Conservation (phyloP, 2,329 filamentous ascomycete species). For the Penicillium sp. region DNA sequence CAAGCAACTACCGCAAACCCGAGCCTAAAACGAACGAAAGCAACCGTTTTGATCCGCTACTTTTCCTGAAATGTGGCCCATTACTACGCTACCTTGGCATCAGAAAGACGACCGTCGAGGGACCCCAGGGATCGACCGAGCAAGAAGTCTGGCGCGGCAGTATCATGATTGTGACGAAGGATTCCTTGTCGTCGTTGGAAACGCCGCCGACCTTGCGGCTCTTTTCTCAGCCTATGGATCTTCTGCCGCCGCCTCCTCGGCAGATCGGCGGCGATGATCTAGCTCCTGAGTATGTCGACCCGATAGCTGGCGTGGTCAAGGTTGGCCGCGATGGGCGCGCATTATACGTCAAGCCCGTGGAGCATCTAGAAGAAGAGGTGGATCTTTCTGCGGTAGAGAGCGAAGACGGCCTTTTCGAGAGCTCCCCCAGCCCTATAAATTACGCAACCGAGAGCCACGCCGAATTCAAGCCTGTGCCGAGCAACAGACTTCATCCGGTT, state of each 20-base stretch:
- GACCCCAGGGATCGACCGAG: constrained; percentile 43
- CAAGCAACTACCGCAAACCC: constrained; percentile 31
- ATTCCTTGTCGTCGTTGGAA: constrained; percentile 78
- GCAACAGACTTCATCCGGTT: constrained; percentile 40
- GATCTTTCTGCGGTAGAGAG: constrained; percentile 78
- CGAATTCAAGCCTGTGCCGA: constrained; percentile 37
- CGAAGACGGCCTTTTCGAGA: constrained; percentile 78
- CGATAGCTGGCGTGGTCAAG: constrained; percentile 82
- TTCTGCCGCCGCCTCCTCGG: constrained; percentile 72
- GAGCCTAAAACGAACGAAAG: constrained; percentile 30
- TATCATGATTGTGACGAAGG: constrained; percentile 90
- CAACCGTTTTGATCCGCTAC: constrained; percentile 73
- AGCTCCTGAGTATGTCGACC: constrained; percentile 78
- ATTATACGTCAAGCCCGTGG: constrained; percentile 83
- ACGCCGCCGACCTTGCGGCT: constrained; percentile 72
- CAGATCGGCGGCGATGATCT: constrained; percentile 60
- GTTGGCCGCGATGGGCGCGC: constrained; percentile 79
- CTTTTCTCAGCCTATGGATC: constrained; percentile 80
- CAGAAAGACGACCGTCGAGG: constrained; percentile 48
- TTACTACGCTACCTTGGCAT: constrained; percentile 86
- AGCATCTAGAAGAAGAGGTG: constrained; percentile 71
- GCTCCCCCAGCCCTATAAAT: constrained; percentile 47
- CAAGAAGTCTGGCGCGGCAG: constrained; percentile 88
- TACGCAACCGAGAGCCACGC: constrained; percentile 32
- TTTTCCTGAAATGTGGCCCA: constrained; percentile 88